phyloP scores from a whole-genome alignment of 2,329 filamentous ascomycete species.

The Talaromyces sp. region DNA sequence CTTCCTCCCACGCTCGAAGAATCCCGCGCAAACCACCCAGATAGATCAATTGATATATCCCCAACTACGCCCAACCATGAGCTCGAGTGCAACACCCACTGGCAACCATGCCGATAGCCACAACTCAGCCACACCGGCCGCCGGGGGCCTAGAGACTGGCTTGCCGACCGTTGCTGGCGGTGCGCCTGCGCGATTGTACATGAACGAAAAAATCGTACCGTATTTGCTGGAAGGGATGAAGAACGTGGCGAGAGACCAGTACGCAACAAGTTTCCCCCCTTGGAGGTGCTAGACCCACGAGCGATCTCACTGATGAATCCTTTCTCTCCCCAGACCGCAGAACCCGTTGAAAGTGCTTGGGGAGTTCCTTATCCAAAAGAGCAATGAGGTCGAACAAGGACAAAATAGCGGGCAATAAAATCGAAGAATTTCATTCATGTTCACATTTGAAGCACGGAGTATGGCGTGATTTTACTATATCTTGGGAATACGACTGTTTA shows the following conservation, averaged over 20 bases:
- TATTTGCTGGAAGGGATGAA: constrained; percentile 71
- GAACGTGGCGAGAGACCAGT: constrained; percentile 65
- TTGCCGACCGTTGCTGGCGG: constrained; percentile 45
- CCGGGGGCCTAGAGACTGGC: constrained; percentile 1
- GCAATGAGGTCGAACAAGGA: constrained; percentile 55
- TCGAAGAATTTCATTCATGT: background rate
- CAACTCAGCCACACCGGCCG: constrained; percentile 1
- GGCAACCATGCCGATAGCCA: constrained; percentile 1
- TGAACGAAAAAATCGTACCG: constrained; percentile 66
- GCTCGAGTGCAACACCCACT: constrained; percentile 6
- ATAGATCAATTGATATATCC: background rate
- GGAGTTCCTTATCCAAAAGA: constrained; percentile 64
- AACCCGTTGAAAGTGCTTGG: constrained; percentile 65
- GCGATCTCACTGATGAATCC: background rate
- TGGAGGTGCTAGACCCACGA: background rate
- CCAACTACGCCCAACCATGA: background rate
- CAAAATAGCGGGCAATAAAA: constrained; percentile 1
- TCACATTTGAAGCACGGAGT: background rate
- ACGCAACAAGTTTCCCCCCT: constrained; percentile 30
- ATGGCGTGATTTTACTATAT: background rate
- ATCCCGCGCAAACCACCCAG: background rate
- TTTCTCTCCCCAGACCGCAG: constrained; percentile 48
- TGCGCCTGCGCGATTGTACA: constrained; percentile 63
- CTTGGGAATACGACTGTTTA: background rate
- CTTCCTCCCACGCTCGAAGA: background rate